Evolutionary conservation across 2,329 filamentous ascomycete genomes (phyloP).

Genomic region (Chaetomium sp.): DNA sequence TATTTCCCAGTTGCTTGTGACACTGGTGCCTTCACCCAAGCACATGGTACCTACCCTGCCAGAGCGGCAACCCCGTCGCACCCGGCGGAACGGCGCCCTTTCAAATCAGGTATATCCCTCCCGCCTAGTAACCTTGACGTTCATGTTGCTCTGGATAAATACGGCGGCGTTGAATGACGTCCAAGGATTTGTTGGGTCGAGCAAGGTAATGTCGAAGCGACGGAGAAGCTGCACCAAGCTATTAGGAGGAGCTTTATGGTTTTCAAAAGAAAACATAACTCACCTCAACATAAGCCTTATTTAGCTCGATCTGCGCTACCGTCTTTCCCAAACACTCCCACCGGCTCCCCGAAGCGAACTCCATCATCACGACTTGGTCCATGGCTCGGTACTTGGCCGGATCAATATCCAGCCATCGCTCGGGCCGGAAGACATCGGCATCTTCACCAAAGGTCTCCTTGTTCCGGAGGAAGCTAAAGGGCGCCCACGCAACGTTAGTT

Average conservation of each 20-base stretch:
- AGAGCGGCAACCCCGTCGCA: no score
- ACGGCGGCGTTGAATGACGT: constrained; percentile 38
- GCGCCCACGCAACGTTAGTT: constrained; percentile 48
- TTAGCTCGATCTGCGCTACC: not conserved
- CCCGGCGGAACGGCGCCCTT: no score
- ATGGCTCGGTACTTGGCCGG: constrained; percentile 40
- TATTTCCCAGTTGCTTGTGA: no score
- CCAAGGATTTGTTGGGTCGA: constrained; percentile 39
- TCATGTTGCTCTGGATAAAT: constrained; percentile 37
- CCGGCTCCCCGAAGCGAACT: constrained; percentile 44
- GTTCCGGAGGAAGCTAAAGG: constrained; percentile 46
- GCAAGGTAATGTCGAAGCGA: constrained; percentile 35
- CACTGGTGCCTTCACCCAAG: no score
- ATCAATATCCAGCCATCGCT: constrained; percentile 49
- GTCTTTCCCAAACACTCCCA: constrained; percentile 39
- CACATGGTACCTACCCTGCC: no score
- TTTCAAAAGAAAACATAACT: no score
- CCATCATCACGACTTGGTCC: constrained; percentile 33
- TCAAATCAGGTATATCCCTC: no score
- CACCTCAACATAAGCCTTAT: constrained; percentile 9
- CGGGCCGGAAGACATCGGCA: constrained; percentile 42
- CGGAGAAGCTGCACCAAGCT: constrained; percentile 34
- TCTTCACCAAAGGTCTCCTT: constrained; percentile 34
- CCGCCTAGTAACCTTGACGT: no score
- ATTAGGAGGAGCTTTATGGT: no score